These are phyloP conservation scores for Phytophthora pini DNA, from an alignment of 352 stramenopile species.

Conservation along the genomic window DNA sequence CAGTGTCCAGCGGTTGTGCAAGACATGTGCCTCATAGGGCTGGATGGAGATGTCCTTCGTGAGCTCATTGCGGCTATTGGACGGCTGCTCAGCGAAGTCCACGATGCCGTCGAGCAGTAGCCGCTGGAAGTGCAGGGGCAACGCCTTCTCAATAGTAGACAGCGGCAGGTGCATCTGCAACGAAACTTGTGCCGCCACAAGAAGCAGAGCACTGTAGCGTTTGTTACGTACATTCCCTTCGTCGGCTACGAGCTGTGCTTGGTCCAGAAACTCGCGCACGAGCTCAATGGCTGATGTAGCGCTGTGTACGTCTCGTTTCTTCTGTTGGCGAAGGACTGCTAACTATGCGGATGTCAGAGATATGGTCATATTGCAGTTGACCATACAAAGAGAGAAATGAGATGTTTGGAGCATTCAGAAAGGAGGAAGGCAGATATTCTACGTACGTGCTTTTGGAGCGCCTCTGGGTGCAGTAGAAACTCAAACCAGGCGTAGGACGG, in stretches of 20 bases:
- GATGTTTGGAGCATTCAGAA: neutral
- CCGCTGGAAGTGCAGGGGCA: constrained; percentile 84
- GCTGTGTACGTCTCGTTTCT: constrained; percentile 49
- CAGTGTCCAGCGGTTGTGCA: constrained; percentile 83
- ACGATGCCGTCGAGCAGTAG: constrained; percentile 84
- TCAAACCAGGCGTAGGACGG: constrained; percentile 87
- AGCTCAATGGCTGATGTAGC: constrained; percentile 80
- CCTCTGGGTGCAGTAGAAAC: constrained; percentile 83
- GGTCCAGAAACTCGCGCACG: constrained; percentile 84
- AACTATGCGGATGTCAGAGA: constrained; percentile 40
- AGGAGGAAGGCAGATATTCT: neutral
- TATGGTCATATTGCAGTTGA: constrained; percentile 17
- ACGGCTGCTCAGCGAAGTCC: constrained; percentile 63
- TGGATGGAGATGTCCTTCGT: constrained; percentile 41
- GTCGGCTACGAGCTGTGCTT: constrained; percentile 82
- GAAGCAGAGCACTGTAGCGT: constrained; percentile 70
- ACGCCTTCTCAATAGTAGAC: constrained; percentile 53
- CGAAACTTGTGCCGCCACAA: constrained; percentile 79
- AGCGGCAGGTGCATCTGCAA: constrained; percentile 77
- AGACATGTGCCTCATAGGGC: constrained; percentile 58
- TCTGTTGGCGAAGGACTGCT: constrained; percentile 53
- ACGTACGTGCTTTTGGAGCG: constrained; percentile 76
- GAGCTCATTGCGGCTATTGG: constrained; percentile 38
- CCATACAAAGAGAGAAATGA: neutral
- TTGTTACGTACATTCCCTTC: constrained; percentile 81